Evolutionary conservation across 306 rosid genomes (phyloP), one percentile per base, ranked within the genome.

Genomic region (Purshia tridentata): DNA sequence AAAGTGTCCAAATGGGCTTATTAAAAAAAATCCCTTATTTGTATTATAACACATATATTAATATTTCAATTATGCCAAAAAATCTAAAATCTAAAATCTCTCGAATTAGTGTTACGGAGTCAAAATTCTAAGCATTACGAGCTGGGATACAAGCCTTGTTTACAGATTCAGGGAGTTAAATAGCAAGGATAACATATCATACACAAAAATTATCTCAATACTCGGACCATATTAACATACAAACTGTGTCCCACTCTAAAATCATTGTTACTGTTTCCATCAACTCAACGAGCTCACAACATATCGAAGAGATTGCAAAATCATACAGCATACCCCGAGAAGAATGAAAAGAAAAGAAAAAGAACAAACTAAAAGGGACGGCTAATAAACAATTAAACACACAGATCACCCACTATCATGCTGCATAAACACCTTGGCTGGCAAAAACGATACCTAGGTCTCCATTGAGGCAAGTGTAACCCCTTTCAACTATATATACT

Each of bases 401-500:
- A 71, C 73, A 39, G 56, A 80, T 65, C 81, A 67, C 42, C 51
- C 78, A 74, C 59, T 19, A 57, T 65, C 51, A 76, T 63, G 37
- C 78, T 61, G 67, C 68, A 73, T 73, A 67, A 5, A 72, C 74
- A 64, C 73, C 65, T 73, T 77, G 69, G 69, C 76, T 58, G 50
- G 80, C 80, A 68, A 72, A 65, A 65, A 67, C 39, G 19, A 72
- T 9, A 60, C 62, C 70, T 20, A 50, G 1, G 70, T 57, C 74
- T 69, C 73, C 65, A 54, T 41, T 19, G 47, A 70, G 72, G 77
- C 66, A 46, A 69, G 72, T 65, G 56, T 50, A 15, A 67, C 62
- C 69, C 75, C 11, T 84, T 81, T 58, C 37, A 18, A 77, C 14
- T 82, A 81, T 60, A 60, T 49, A 77, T 77, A 41, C 60, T 70